Base-by-base conservation (phyloP, 768 basidiomycete genomes). In the Suillus clintonianus region DNA sequence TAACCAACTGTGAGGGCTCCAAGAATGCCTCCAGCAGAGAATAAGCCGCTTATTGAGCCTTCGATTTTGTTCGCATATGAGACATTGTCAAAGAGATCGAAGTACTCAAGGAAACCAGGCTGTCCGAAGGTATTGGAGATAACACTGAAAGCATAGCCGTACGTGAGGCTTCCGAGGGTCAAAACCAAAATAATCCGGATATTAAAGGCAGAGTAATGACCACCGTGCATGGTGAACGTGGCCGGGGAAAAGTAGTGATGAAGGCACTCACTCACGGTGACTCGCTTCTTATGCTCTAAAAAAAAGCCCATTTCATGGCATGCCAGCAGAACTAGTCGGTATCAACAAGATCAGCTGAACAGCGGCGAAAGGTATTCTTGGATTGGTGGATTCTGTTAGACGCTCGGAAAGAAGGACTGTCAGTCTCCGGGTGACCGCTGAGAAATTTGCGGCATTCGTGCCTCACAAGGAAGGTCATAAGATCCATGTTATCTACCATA, bases 31-130 rank as follows among this genome's bases (percentile, higher is more conserved):
- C 61, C 61, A 57, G 55, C 36, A 24, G 51, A 59, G 8, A 41
- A 62, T 36, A 62, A n/a, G 22, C n/a, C 61, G 22, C 39, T 59
- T 34, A 62, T 59, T 2, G 54, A 27, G 32, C 60, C 60, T 24
- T 36, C 36, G 39, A 60, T 60, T 34, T 42, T 30, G 32, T 60
- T 42, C 5, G 60, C 30, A 39, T 54, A 53, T 14, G 60, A 47
- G 15, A 27, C 19, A 54, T 61, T 55, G 7, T 24, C 37, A 19
- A n/a, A n/a, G 36, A 62, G 19, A 36, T 41, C 30, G 8, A 60
- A 60, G 42, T 60, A 22, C 30, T 36, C 19, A 15, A 60, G 32
- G n/a, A 60, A 53, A 37, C 45, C 32, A 45, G 59, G 59, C 17
- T 60, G 19, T 27, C 32, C 45, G 27, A 36, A 51, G 11, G 59